Conservation (phyloP, 2,329 filamentous ascomycete species). For the Clarireedia homoeocarpa region DNA sequence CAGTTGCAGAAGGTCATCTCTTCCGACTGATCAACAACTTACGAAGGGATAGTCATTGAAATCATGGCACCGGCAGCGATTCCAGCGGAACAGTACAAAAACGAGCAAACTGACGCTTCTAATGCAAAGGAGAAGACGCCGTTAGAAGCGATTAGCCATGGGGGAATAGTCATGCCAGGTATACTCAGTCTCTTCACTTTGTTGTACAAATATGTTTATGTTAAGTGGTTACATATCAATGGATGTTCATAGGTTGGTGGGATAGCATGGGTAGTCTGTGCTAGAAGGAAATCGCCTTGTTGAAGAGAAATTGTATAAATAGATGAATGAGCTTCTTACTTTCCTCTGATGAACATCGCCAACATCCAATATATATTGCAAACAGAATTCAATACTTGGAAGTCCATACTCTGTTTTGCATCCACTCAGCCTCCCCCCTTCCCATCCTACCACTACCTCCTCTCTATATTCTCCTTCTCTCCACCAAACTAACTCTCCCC, state of each 20-base stretch:
- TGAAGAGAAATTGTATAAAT: no score
- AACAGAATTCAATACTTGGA: no score
- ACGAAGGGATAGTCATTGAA: not conserved
- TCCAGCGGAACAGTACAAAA: no score
- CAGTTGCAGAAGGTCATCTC: no score
- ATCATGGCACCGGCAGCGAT: not conserved
- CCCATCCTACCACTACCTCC: not conserved
- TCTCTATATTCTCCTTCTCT: not conserved
- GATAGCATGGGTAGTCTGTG: not conserved
- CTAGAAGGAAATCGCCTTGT: no score
- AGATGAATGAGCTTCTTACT: no score
- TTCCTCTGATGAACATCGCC: no score
- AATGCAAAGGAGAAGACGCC: slow-evolving; percentile 16
- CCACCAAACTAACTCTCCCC: slow-evolving; percentile 8
- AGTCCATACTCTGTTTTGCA: no score
- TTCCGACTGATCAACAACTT: no score
- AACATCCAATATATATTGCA: no score
- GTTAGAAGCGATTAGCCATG: slow-evolving; percentile 29
- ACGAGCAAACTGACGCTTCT: not conserved
- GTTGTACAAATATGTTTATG: not conserved
- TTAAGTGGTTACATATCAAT: not conserved
- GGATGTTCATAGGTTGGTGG: not conserved
- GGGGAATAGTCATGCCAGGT: slow-evolving; percentile 19
- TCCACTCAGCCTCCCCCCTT: no score
- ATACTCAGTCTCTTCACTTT: slow-evolving; percentile 7